These are phyloP conservation scores for Phialemonium atrogriseum DNA, from an alignment of 2,329 filamentous ascomycete species.

Conservation along the genomic window DNA sequence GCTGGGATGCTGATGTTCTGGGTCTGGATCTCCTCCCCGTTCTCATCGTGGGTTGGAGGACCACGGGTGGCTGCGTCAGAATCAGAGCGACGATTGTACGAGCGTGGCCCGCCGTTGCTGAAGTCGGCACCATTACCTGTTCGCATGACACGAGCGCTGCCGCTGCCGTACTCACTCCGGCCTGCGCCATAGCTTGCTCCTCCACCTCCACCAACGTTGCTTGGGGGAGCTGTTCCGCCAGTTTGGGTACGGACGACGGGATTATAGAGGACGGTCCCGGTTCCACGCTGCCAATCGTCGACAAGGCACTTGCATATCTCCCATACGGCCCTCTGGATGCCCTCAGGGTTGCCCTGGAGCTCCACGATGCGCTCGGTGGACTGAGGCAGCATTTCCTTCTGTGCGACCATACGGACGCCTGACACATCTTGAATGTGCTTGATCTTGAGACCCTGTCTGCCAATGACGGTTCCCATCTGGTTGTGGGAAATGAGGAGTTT, in stretches of 20 bases:
- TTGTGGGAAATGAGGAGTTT: conserved; percentile 98
- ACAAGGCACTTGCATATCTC: conserved; percentile 98
- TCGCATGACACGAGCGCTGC: conserved; percentile 70
- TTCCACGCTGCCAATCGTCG: conserved; percentile 95
- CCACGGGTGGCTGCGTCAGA: conserved; percentile 73
- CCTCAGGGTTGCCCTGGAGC: conserved; percentile 87
- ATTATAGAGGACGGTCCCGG: conserved; percentile 95
- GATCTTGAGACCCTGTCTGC: conserved; percentile 93
- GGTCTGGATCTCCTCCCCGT: conserved; percentile 95
- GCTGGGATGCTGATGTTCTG: conserved; percentile 99
- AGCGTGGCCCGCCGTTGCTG: conserved; percentile 66
- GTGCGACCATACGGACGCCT: conserved; percentile 96
- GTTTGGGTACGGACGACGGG: conserved; percentile 81
- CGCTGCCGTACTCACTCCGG: conserved; percentile 49
- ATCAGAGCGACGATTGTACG: conserved; percentile 72
- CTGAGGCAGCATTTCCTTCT: conserved; percentile 99
- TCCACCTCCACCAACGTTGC: conserved; percentile 35
- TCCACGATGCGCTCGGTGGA: conserved; percentile 98
- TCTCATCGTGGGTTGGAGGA: conserved; percentile 84
- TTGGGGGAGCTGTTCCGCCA: conserved; percentile 37
- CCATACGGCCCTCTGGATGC: conserved; percentile 94
- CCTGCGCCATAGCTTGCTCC: conserved; percentile 34
- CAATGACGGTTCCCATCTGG: conserved; percentile 99
- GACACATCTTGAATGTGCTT: conserved; percentile 98
- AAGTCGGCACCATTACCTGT: conserved; percentile 98